Evolutionary conservation across 148 eudicot species (phyloP).

Genomic region (Fagopyrum homotropicum): DNA sequence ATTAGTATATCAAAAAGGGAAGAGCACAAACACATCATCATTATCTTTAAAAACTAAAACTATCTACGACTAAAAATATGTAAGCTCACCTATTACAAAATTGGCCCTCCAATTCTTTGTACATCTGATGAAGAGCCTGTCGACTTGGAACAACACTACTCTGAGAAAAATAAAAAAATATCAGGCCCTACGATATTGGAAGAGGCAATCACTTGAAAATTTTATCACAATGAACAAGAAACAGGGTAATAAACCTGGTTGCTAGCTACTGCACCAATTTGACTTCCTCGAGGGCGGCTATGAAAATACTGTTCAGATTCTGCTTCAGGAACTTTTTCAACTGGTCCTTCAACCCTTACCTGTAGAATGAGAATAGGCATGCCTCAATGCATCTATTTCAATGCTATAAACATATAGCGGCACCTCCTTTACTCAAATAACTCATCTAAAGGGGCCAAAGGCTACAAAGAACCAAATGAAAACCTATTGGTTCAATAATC

Average conservation of each 20-base stretch:
- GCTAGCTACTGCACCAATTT: slow-evolving; percentile 96
- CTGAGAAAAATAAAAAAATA: slow-evolving; percentile 28
- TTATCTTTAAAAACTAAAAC: background rate
- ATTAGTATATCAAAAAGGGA: background rate
- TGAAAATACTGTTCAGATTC: slow-evolving; percentile 90
- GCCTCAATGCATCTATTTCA: background rate
- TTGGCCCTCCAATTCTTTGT: slow-evolving; percentile 58
- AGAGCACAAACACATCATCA: background rate
- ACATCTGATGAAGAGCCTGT: slow-evolving; percentile 56
- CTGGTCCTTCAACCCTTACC: slow-evolving; percentile 93
- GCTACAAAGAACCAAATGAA: background rate
- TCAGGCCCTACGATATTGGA: background rate
- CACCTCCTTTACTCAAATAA: background rate
- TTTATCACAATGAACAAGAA: slow-evolving; percentile 10
- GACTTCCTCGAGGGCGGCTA: slow-evolving; percentile 97
- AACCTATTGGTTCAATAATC: background rate
- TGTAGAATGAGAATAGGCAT: slow-evolving; percentile 20
- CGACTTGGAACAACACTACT: slow-evolving; percentile 76
- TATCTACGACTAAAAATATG: background rate
- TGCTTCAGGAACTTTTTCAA: slow-evolving; percentile 78
- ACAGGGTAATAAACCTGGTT: slow-evolving; percentile 48
- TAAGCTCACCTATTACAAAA: slow-evolving; percentile 73
- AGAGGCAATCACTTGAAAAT: slow-evolving; percentile 3
- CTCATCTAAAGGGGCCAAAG: background rate
- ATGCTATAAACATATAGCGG: background rate